Evolutionary conservation across 2,329 filamentous ascomycete species (phyloP), one percentile per base, ranked within the genome.

Genomic region (Aspergillus pseudonomiae): DNA sequence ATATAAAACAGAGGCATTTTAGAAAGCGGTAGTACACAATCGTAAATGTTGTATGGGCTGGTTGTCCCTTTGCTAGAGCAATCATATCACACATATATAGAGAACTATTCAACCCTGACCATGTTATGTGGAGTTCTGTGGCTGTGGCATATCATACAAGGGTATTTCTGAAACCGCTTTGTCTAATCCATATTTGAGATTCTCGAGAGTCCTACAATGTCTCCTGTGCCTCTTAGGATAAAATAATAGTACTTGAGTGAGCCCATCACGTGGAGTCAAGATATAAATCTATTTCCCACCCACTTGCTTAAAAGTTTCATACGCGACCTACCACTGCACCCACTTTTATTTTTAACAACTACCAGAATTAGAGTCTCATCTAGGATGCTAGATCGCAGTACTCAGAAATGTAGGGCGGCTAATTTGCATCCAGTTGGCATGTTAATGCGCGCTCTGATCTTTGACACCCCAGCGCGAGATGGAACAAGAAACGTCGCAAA

Each of bases 401-500:
- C 9, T 19, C 12, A 50, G 21, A 28, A n/a, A 28, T 16, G 11
- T 11, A 19, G 46, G 24, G 46, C 46, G 26, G 21, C 46, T 50
- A 30, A 30, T 19, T 50, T 19, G 2, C 26, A 52, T n/a, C 34
- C 52, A 55, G 34, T 41, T 5, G 7, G 19, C 4, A 28, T n/a
- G 4, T 14, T 30, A 32, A 48, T 32, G 34, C 34, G 43, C 32
- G 32, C 21, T 50, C 41, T 48, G 30, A 63, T 48, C 45, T 63
- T 58, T 24, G 34, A 54, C 55, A 59, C 24, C n/a, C 26, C 39
- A 59, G 63, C 63, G 60, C 57, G 41, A 67, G 60, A 60, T 64
- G 63, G 63, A 67, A 63, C 67, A 62, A 43, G 58, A 66, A 66
- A 52, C 60, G 62, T 62, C 53, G 52, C 57, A 39, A 39, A 48